Conservation (phyloP, 257 asterid species). For the Solanum ossicruentum region DNA sequence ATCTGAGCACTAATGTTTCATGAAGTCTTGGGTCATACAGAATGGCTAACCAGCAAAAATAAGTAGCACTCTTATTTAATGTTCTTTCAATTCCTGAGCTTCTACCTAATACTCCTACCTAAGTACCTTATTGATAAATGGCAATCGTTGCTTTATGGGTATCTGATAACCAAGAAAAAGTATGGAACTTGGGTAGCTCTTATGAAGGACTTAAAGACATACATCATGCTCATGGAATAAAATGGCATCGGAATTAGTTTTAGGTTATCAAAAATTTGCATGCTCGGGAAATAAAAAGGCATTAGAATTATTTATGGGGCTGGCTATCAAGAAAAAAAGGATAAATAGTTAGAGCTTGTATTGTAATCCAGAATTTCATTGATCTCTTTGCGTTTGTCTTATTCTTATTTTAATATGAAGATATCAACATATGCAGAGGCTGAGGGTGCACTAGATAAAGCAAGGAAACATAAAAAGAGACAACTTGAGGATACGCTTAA, state of each 20-base stretch:
- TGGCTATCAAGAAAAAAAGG: not conserved
- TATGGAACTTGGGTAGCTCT: not conserved
- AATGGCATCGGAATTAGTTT: not conserved
- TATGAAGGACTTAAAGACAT: not conserved
- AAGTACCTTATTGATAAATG: not conserved
- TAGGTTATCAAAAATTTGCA: not conserved
- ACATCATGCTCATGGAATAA: not conserved
- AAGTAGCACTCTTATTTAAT: not conserved
- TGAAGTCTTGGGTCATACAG: not conserved
- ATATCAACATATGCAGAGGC: constrained; percentile 51
- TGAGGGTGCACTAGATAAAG: constrained; percentile 98
- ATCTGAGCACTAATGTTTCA: not conserved
- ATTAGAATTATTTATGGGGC: not conserved
- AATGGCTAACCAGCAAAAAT: not conserved
- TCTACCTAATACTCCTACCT: not conserved
- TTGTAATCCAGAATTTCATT: not conserved
- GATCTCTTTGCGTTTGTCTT: too few species aligned
- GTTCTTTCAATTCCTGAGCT: not conserved
- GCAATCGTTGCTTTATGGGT: not conserved
- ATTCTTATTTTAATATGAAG: not conserved
- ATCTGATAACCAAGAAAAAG: not conserved
- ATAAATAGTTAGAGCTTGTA: not conserved
- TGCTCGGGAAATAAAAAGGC: not conserved
- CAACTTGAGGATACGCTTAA: constrained; percentile 95
- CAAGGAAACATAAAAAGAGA: constrained; percentile 95